Conservation (phyloP, 495 filamentous ascomycete species). For the Tuber magnatum region DNA sequence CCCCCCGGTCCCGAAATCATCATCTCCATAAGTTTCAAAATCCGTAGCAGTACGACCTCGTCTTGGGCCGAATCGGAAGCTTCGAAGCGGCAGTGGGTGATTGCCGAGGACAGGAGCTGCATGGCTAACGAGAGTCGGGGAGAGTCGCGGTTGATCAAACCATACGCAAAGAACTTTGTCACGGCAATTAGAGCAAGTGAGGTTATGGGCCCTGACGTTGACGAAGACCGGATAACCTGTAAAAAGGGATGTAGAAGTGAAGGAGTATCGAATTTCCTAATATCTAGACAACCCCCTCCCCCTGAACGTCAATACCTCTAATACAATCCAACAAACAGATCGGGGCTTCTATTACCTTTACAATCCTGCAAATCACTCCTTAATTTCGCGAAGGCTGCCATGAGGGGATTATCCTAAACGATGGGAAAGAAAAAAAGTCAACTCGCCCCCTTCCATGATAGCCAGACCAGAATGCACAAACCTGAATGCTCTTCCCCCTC, state of each 20-base stretch:
- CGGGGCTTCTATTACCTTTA: conserved; percentile 52
- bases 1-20: conserved; percentile 92
- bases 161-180: conserved; percentile 94
- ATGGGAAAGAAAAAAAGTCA: conserved; percentile 11
- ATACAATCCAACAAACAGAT: conserved; percentile 7
- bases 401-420: conserved; percentile 76
- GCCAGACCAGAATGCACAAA: conserved; percentile 13
- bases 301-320: conserved; percentile 16
- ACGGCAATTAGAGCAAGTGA: conserved; percentile 91
- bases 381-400: conserved; percentile 86
- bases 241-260: conserved; percentile 90
- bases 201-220: conserved; percentile 91
- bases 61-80: conserved; percentile 89
- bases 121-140: conserved; percentile 82
- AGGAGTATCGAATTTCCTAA: conserved; percentile 80
- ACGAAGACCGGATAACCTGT: conserved; percentile 92
- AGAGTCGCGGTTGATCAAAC: conserved; percentile 72
- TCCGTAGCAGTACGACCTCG: conserved; percentile 87
- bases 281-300: conserved; percentile 51
- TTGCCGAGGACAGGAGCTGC: conserved; percentile 88
- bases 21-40: conserved; percentile 94
- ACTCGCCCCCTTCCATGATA: background rate
- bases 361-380: conserved; percentile 84
- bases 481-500: conserved; percentile 92
- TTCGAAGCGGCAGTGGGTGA: conserved; percentile 97